Conservation (phyloP, 2,329 filamentous ascomycete genomes). For the Epichloe amarillans region DNA sequence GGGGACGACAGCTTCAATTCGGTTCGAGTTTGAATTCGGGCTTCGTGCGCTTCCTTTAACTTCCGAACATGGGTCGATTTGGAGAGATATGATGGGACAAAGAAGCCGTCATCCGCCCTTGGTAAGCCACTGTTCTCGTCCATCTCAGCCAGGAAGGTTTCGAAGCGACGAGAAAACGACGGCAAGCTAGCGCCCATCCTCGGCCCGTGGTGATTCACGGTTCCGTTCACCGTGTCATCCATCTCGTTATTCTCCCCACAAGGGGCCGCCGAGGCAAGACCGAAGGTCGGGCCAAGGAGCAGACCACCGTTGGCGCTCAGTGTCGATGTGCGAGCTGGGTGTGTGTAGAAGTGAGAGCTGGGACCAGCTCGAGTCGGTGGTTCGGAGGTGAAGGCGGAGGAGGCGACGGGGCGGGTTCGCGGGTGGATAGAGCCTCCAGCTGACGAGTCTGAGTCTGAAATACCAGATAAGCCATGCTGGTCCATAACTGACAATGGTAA, state of each 20-base stretch:
- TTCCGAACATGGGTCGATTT: constrained; percentile 66
- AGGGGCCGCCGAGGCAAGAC: constrained; percentile 2
- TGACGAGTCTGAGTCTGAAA: constrained; percentile 13
- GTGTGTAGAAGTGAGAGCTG: constrained; percentile 32
- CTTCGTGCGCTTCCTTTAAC: constrained; percentile 56
- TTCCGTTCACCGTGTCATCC: constrained; percentile 22
- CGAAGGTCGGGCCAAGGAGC: constrained; percentile 7
- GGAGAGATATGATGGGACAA: constrained; percentile 72
- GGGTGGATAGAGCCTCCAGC: constrained; percentile 7
- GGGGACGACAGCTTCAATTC: constrained; percentile 22
- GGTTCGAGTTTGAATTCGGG: constrained; percentile 38
- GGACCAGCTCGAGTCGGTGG: constrained; percentile 18
- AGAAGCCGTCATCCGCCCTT: constrained; percentile 39
- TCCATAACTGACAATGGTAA: constrained; percentile 10
- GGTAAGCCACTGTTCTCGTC: constrained; percentile 13
- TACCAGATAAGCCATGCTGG: constrained; percentile 14
- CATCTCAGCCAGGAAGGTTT: constrained; percentile 29
- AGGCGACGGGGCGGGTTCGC: constrained; percentile 6
- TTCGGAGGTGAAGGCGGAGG: constrained; percentile 14
- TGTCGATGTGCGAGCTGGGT: constrained; percentile 26
- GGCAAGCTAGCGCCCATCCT: constrained; percentile 21
- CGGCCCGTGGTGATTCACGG: constrained; percentile 11
- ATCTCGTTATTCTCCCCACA: constrained; percentile 12
- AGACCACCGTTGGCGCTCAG: constrained; percentile 33
- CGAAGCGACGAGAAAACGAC: constrained; percentile 39